These are phyloP conservation scores for Phytopythium cucurbitacearum DNA, from an alignment of 352 stramenopile genomes.

Conservation along the genomic window DNA sequence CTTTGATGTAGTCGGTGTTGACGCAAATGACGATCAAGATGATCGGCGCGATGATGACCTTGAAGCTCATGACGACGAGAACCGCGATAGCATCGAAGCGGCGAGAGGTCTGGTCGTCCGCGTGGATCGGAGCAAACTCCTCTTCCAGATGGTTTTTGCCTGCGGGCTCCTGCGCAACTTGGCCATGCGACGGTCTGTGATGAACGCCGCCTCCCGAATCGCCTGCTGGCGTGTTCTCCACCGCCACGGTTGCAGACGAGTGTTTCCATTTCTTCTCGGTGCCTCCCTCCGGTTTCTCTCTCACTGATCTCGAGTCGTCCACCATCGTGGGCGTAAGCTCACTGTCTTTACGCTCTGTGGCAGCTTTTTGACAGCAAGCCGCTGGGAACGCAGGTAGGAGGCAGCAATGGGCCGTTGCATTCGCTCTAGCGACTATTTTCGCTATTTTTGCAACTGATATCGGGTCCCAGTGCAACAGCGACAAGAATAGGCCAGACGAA, in stretches of 20 bases:
- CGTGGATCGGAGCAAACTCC: constrained; percentile 1
- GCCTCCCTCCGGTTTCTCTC: too few species aligned
- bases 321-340: too few species aligned
- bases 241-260: constrained; percentile 20
- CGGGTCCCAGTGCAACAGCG: too few species aligned
- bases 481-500: too few species aligned
- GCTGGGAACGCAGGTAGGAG: too few species aligned
- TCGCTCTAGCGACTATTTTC: too few species aligned
- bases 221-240: constrained; percentile 17
- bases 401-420: too few species aligned
- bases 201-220: constrained; percentile 15
- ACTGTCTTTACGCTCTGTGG: too few species aligned
- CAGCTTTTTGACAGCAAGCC: too few species aligned
- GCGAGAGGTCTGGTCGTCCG: constrained; percentile 8
- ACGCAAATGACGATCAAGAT: constrained; percentile 26
- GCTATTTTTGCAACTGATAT: too few species aligned
- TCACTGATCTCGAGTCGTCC: too few species aligned
- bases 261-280: constrained; percentile 25
- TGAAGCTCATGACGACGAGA: constrained; percentile 31
- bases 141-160: neutral
- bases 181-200: constrained; percentile 8
- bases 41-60: constrained; percentile 27
- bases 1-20: constrained; percentile 28
- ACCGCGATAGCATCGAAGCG: constrained; percentile 25
- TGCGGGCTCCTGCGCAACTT: too few species aligned